Conservation (phyloP, 768 basidiomycete genomes). For the Boletus tomentosulus region DNA sequence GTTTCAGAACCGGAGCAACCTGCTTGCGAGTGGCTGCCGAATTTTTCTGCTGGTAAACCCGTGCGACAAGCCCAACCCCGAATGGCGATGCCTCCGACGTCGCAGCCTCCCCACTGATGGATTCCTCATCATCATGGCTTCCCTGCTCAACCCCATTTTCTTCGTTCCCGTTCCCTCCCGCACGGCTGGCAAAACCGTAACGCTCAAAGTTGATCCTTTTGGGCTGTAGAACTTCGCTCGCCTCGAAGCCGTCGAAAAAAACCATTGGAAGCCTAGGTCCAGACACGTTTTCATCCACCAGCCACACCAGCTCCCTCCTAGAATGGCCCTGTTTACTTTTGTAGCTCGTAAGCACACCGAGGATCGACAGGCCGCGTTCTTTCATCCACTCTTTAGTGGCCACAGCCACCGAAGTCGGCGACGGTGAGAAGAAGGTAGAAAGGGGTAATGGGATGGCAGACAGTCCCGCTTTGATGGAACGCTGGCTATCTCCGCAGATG, state of each 20-base stretch:
- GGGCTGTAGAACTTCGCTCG: constrained; percentile 45
- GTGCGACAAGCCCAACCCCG: constrained; percentile 27
- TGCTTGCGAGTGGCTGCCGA: constrained; percentile 58
- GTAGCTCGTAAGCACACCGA: constrained; percentile 81
- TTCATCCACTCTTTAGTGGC: constrained; percentile 55
- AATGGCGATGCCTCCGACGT: constrained; percentile 20
- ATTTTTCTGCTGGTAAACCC: constrained; percentile 66
- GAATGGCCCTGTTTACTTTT: constrained; percentile 49
- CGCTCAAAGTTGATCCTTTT: constrained; percentile 35
- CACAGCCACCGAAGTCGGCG: constrained; percentile 7
- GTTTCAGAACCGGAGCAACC: constrained; percentile 62
- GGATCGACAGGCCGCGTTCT: constrained; percentile 57
- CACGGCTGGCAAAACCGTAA: constrained; percentile 11
- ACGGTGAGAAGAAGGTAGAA: constrained; percentile 36
- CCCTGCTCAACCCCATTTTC: constrained; percentile 13
- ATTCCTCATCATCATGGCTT: constrained; percentile 16
- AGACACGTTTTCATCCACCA: constrained; percentile 43
- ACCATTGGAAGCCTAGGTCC: constrained; percentile 31
- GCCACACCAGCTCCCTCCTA: constrained; percentile 63
- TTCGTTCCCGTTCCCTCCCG: constrained; percentile 3
- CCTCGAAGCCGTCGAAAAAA: constrained; percentile 60
- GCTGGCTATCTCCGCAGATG: constrained; percentile 19
- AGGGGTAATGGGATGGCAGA: constrained; percentile 77
- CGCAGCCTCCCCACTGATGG: constrained; percentile 14
- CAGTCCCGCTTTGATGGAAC: constrained; percentile 63